Conservation (phyloP, 768 basidiomycete species). For the Mycena belliarum region DNA sequence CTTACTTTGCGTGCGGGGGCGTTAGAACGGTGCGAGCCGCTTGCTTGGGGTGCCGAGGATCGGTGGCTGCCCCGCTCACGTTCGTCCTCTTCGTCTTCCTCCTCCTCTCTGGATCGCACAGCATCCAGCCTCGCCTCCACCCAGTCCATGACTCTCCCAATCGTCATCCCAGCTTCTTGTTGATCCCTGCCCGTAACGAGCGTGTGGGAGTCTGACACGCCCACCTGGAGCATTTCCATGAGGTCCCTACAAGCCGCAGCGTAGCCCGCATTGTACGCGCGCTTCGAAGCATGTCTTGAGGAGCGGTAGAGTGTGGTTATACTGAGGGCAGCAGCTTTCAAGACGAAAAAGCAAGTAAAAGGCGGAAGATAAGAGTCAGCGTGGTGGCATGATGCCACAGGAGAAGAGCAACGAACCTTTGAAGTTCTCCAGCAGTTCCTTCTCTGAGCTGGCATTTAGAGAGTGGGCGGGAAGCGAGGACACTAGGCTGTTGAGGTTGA, state of each 20-base stretch:
- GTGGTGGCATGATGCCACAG: constrained; percentile 1
- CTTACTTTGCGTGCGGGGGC: constrained; percentile 20
- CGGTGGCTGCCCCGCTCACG: constrained; percentile 51
- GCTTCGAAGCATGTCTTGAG: constrained; percentile 71
- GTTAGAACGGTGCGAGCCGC: constrained; percentile 25
- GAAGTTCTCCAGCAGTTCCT: constrained; percentile 79
- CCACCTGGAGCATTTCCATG: constrained; percentile 80
- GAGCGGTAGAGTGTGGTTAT: constrained; percentile 85
- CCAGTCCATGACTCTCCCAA: constrained; percentile 84
- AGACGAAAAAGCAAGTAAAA: constrained; percentile 9
- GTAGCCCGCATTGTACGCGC: constrained; percentile 81
- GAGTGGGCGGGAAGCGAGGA: constrained; percentile 71
- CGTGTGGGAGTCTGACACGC: constrained; percentile 52
- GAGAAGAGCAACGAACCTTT: constrained; percentile 49
- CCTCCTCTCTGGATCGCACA: constrained; percentile 71
- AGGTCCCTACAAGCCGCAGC: constrained; percentile 79
- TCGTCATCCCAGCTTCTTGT: constrained; percentile 65
- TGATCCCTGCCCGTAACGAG: constrained; percentile 28
- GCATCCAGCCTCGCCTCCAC: constrained; percentile 81
- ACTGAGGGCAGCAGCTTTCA: constrained; percentile 75
- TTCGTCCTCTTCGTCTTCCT: constrained; percentile 82
- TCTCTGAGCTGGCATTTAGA: constrained; percentile 67
- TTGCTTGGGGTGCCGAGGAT: constrained; percentile 31
- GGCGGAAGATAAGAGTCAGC: constrained; percentile 26
- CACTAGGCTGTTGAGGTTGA: constrained; percentile 78